phyloP scores from a whole-genome alignment of 2,329 filamentous ascomycete genomes.

The Aureobasidium sp. region DNA sequence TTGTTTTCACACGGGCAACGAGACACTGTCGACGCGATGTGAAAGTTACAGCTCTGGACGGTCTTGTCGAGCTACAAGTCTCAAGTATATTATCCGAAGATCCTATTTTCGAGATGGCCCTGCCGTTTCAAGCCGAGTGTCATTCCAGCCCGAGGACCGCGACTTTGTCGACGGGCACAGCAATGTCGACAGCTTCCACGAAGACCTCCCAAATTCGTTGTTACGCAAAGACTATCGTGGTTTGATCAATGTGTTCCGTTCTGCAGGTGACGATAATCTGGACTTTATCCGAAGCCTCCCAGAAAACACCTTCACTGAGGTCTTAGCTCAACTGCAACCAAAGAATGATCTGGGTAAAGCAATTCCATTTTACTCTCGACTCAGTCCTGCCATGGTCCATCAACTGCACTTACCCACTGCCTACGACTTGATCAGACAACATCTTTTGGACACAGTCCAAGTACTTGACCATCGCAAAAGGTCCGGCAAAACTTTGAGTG shows the following conservation, averaged over 20 bases:
- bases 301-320: constrained; percentile 51
- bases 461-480: constrained; percentile 31
- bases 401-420: constrained; percentile 34
- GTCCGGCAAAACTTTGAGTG: constrained; percentile 29
- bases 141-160: neutral
- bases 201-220: neutral
- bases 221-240: constrained; percentile 1
- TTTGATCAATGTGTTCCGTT: neutral
- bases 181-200: neutral
- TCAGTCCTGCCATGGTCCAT: constrained; percentile 42
- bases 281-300: constrained; percentile 36
- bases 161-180: neutral
- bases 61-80: neutral
- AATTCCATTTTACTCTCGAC: constrained; percentile 38
- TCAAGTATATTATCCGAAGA: neutral
- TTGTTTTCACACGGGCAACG: neutral
- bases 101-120: neutral
- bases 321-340: constrained; percentile 56
- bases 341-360: constrained; percentile 39
- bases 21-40: neutral
- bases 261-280: constrained; percentile 19
- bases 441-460: constrained; percentile 28
- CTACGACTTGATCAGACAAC: constrained; percentile 31
- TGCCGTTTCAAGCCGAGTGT: neutral
- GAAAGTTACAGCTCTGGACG: neutral